Evolutionary conservation across 2,329 filamentous ascomycete species (phyloP).

Genomic region (Dothistroma septosporum): DNA sequence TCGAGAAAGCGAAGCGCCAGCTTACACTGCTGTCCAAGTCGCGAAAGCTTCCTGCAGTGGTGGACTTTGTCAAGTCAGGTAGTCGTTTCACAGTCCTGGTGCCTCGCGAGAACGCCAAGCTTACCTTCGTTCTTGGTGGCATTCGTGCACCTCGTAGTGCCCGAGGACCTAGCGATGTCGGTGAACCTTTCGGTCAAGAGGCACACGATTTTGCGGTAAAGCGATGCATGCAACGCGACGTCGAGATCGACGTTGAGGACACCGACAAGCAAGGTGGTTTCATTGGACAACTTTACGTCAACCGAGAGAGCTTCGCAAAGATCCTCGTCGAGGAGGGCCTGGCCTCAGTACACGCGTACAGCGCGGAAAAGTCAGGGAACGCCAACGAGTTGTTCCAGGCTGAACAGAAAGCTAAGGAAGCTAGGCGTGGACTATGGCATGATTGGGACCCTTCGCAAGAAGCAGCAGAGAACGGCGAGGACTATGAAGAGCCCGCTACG

Average conservation of each 20-base stretch:
- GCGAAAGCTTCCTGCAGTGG: constrained; percentile 85
- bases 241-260: constrained; percentile 90
- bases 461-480: constrained; percentile 49
- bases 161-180: constrained; percentile 71
- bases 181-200: constrained; percentile 92
- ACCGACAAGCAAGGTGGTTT: constrained; percentile 97
- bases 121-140: constrained; percentile 90
- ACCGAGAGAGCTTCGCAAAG: constrained; percentile 94
- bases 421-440: constrained; percentile 82
- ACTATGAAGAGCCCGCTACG: constrained; percentile 45
- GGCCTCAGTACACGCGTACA: constrained; percentile 88
- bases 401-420: constrained; percentile 85
- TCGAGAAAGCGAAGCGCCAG: constrained; percentile 95
- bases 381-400: constrained; percentile 81
- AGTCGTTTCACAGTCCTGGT: constrained; percentile 90
- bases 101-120: constrained; percentile 86
- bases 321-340: constrained; percentile 88
- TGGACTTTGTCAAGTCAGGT: constrained; percentile 97
- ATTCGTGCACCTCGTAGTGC: constrained; percentile 87
- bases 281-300: constrained; percentile 89
- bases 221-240: constrained; percentile 87
- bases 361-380: constrained; percentile 91
- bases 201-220: constrained; percentile 86
- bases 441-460: constrained; percentile 92
- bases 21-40: constrained; percentile 82